Evolutionary conservation across 441 rosid genomes (phyloP).

Genomic region (Manihot esculenta): DNA sequence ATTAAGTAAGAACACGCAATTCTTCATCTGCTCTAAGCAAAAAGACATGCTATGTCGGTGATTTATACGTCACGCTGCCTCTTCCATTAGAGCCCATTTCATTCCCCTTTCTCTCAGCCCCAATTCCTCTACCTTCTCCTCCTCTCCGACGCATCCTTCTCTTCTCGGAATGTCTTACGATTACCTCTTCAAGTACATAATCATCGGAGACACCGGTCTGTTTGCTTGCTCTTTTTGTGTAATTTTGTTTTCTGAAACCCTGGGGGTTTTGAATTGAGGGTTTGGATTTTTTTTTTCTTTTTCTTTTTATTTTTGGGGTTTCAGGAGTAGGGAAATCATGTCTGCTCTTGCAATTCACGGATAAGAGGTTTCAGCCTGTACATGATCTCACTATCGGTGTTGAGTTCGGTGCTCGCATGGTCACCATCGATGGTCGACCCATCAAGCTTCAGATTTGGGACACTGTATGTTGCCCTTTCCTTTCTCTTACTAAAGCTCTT

Average conservation of each 20-base stretch:
- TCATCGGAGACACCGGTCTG: constrained; percentile 86
- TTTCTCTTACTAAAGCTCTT: background rate
- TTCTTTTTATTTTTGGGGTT: background rate
- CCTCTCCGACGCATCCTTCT: background rate
- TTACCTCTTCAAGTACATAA: constrained; percentile 90
- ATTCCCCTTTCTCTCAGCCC: background rate
- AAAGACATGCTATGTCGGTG: background rate
- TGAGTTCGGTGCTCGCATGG: constrained; percentile 91
- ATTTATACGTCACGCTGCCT: constrained; percentile 1
- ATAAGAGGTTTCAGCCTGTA: constrained; percentile 92
- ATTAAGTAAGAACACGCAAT: no score
- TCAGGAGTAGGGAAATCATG: constrained; percentile 92
- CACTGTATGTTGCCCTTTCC: constrained; percentile 45
- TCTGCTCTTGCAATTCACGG: constrained; percentile 83
- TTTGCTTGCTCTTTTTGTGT: background rate
- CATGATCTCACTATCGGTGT: constrained; percentile 92
- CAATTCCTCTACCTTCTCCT: background rate
- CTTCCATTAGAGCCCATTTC: background rate
- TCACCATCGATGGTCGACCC: constrained; percentile 84
- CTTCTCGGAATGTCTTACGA: constrained; percentile 66
- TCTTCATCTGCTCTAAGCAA: background rate
- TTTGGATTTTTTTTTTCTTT: background rate
- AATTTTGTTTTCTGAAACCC: background rate
- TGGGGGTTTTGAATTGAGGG: no score
- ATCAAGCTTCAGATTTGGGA: constrained; percentile 96